Evolutionary conservation across 768 basidiomycete genomes (phyloP).

Genomic region (button mushroom (Agaricus bisporus)): DNA sequence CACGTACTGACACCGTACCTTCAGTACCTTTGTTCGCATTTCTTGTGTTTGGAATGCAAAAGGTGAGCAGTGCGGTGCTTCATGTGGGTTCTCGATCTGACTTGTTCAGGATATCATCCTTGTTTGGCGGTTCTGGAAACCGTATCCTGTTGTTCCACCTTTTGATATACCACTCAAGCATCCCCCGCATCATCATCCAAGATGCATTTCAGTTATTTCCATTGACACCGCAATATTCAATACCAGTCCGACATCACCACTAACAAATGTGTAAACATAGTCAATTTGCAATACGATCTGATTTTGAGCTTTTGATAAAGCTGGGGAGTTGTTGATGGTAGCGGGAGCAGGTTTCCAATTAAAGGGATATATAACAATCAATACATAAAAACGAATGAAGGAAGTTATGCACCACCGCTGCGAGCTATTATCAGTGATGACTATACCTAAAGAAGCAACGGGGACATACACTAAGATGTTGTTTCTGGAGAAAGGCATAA

Average conservation of each 20-base stretch:
- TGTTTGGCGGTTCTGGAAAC: conserved; percentile 28
- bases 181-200: not conserved
- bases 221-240: not conserved
- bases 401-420: conserved; percentile 70
- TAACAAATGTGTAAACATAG: conserved; percentile 6
- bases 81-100: conserved; percentile 1
- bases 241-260: not conserved
- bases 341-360: not conserved
- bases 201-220: not conserved
- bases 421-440: conserved; percentile 19
- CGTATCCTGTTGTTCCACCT: conserved; percentile 6
- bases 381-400: conserved; percentile 22
- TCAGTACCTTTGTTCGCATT: conserved; percentile 45
- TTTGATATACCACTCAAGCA: conserved; percentile 8
- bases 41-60: conserved; percentile 43
- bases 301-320: not conserved
- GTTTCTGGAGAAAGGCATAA: conserved; percentile 51
- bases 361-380: conserved; percentile 9
- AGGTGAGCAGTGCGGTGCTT: conserved; percentile 23
- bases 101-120: conserved; percentile 30
- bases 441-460: not conserved
- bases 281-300: not conserved
- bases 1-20: conserved; percentile 5
- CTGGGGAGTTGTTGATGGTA: not conserved
- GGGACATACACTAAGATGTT: conserved; percentile 92